Base-by-base conservation (phyloP, 169 alveolate genomes). In the Cryptosporidium ryanae region DNA sequence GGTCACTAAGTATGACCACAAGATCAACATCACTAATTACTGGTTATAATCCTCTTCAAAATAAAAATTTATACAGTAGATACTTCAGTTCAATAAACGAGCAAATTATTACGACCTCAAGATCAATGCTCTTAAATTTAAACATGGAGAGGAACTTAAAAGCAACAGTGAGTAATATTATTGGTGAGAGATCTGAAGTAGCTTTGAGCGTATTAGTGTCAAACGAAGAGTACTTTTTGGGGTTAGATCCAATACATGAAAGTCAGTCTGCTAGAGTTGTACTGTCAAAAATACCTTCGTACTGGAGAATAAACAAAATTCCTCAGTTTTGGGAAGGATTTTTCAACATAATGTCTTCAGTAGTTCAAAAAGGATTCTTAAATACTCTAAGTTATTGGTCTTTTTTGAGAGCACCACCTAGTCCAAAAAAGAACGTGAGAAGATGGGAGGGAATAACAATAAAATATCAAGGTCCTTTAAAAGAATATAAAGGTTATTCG, bases 321-420 rank as follows among this genome's bases (percentile, higher is more conserved):
- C 87, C 87, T 2, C 87, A 76, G 17, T 76, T 76, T 76, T 76
- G 87, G 87, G 68, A 59, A 13, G 87, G 87, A 25, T 61, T 76
- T 13, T 76, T 71, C 23, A 61, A 76, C 25, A 76, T 76, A 8
- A 32, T 76, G n/a, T 76, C 87, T 57, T 76, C 87, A 23, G 87
- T 76, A 29, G 59, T 76, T 46, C 48, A 76, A 31, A 76, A 76
- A 48, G 87, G 87, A 8, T 61, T 76, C 44, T 23, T 76, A 76
- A 76, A 76, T 23, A 76, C 87, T 43, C 6, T 76, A 21, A 76
- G 87, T 59, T 76, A 76, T 59, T 76, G 87, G 87, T 76, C 87
- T 23, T 76, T 76, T 61, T 52, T 76, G 18, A 55, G 76, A n/a
- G 71, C 68, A 59, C 87, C 87, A 10, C 87, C 87, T 32, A 76